Conservation (phyloP, 164 flowering plant genomes). For the Litsea cubeba region DNA sequence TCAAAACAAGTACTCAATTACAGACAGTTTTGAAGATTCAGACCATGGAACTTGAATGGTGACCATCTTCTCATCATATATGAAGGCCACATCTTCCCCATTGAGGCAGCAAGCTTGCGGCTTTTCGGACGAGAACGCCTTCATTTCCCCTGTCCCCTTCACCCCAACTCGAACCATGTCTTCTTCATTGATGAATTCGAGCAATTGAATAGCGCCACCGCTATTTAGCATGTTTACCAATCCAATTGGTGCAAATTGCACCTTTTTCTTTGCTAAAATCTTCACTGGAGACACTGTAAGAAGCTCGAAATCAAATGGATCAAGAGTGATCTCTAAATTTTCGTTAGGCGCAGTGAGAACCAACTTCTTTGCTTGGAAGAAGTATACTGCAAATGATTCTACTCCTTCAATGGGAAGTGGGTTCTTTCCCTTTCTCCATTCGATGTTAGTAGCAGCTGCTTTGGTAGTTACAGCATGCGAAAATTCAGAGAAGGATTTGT, state of each 20-base stretch:
- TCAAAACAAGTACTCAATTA: slow-evolving; percentile 51
- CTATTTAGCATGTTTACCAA: slow-evolving; percentile 80
- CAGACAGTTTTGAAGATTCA: slow-evolving; percentile 27
- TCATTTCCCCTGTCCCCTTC: slow-evolving; percentile 69
- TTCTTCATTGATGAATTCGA: slow-evolving; percentile 20
- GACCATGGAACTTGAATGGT: slow-evolving; percentile 66
- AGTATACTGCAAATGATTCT: slow-evolving; percentile 52
- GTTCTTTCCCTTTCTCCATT: slow-evolving; percentile 56
- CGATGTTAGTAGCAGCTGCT: slow-evolving; percentile 46
- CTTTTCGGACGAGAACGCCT: slow-evolving; percentile 46
- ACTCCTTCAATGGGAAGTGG: slow-evolving; percentile 47
- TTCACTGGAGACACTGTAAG: slow-evolving; percentile 65
- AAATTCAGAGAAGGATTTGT: slow-evolving; percentile 44
- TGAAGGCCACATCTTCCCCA: slow-evolving; percentile 45
- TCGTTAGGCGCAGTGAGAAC: slow-evolving; percentile 38
- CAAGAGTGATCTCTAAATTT: slow-evolving; percentile 39
- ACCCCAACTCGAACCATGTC: slow-evolving; percentile 42
- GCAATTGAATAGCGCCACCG: slow-evolving; percentile 68
- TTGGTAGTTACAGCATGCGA: slow-evolving; percentile 41
- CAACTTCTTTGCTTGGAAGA: slow-evolving; percentile 43
- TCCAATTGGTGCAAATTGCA: slow-evolving; percentile 82
- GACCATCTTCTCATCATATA: slow-evolving; percentile 53
- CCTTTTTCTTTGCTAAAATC: slow-evolving; percentile 14
- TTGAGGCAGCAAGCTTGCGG: slow-evolving; percentile 48
- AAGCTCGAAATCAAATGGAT: slow-evolving; percentile 74